These are phyloP conservation scores for Wickerhamiella allomyrinae DNA, from an alignment of 805 yeast genomes.

Conservation along the genomic window DNA sequence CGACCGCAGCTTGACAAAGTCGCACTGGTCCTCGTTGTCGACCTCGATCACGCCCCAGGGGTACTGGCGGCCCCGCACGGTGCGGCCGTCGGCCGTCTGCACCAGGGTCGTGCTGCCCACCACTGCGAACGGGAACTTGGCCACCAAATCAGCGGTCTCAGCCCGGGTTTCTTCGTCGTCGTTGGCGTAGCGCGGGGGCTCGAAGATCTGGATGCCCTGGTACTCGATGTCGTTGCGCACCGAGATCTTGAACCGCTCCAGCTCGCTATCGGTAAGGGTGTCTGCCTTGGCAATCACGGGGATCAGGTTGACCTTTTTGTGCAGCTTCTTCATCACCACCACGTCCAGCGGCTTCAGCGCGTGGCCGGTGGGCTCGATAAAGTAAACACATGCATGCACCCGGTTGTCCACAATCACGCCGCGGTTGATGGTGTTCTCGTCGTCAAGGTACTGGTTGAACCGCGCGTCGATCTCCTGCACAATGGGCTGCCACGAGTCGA, in stretches of 20 bases:
- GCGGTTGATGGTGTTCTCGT: slow-evolving; percentile 73
- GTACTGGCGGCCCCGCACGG: slow-evolving; percentile 79
- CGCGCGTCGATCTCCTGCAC: slow-evolving; percentile 77
- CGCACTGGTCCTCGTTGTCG: slow-evolving; percentile 87
- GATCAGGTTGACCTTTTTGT: slow-evolving; percentile 81
- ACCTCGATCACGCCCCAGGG: slow-evolving; percentile 98
- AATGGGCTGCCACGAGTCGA: slow-evolving; percentile 76
- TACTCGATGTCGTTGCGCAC: slow-evolving; percentile 61
- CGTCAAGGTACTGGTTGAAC: slow-evolving; percentile 78
- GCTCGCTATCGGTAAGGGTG: slow-evolving; percentile 79
- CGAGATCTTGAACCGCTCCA: slow-evolving; percentile 56
- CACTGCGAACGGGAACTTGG: slow-evolving; percentile 79
- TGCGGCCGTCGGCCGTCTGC: slow-evolving; percentile 53
- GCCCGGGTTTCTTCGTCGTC: slow-evolving; percentile 74
- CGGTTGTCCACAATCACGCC: slow-evolving; percentile 61
- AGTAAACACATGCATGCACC: slow-evolving; percentile 84
- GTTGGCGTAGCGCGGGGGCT: slow-evolving; percentile 61
- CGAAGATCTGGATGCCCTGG: slow-evolving; percentile 62
- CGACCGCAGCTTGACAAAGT: slow-evolving; percentile 78
- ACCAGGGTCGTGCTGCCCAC: slow-evolving; percentile 75
- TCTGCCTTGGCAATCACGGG: slow-evolving; percentile 94
- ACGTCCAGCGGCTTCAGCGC: slow-evolving; percentile 79
- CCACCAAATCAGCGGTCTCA: slow-evolving; percentile 51
- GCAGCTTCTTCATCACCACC: slow-evolving; percentile 72
- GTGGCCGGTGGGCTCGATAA: slow-evolving; percentile 96